Conservation (phyloP, 805 yeast genomes). For the Metschnikowia matae region DNA sequence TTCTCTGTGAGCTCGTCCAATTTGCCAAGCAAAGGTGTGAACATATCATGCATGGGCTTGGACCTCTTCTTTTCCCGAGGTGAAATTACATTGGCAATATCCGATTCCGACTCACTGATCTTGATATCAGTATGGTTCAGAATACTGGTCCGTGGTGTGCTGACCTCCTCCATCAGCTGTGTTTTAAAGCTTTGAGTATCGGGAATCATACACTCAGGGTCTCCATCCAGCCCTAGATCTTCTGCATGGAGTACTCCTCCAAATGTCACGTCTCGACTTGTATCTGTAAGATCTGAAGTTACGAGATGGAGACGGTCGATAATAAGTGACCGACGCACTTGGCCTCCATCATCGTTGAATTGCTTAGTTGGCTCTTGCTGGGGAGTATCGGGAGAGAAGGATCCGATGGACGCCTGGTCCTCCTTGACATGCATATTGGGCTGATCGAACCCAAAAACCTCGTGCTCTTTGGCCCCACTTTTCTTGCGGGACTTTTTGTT, state of each 20-base stretch:
- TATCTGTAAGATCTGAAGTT: slow-evolving; percentile 28
- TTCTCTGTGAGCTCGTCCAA: slow-evolving; percentile 42
- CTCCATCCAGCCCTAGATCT: slow-evolving; percentile 2
- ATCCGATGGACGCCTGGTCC: slow-evolving; percentile 32
- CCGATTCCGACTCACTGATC: not conserved
- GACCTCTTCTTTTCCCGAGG: slow-evolving; percentile 22
- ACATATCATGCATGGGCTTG: slow-evolving; percentile 47
- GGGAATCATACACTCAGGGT: slow-evolving; percentile 2
- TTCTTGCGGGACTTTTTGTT: slow-evolving; percentile 18
- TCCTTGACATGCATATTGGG: not conserved
- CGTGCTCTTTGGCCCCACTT: not conserved
- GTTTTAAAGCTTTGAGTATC: slow-evolving; percentile 5
- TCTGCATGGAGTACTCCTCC: slow-evolving; percentile 6
- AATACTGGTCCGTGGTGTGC: slow-evolving; percentile 37
- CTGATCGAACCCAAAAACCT: not conserved
- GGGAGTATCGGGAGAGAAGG: slow-evolving; percentile 38
- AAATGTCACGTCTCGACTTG: slow-evolving; percentile 6
- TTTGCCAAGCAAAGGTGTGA: slow-evolving; percentile 53
- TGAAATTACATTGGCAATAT: slow-evolving; percentile 7
- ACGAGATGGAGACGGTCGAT: slow-evolving; percentile 37
- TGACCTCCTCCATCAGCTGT: slow-evolving; percentile 15
- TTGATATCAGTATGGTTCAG: not conserved
- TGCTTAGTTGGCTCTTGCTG: slow-evolving; percentile 12
- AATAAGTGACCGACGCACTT: slow-evolving; percentile 31
- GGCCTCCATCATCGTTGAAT: slow-evolving; percentile 4